Evolutionary conservation across 345 rosid genomes (phyloP).

Genomic region (Psidium guajava): DNA sequence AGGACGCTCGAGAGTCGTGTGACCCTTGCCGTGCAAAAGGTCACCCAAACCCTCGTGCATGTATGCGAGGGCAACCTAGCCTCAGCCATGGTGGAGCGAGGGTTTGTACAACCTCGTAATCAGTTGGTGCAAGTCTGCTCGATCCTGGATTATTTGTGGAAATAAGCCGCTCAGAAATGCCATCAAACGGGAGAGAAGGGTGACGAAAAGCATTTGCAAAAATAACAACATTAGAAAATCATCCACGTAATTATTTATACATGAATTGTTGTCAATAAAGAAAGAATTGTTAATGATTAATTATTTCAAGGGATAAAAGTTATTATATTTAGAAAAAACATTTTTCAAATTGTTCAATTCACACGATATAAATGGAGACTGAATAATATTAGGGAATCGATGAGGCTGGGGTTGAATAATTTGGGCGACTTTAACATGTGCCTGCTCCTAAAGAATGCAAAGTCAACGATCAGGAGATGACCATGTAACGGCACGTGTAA

Average conservation of each 20-base stretch:
- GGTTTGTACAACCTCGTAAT: background rate
- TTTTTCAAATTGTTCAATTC: background rate
- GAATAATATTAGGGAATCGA: background rate
- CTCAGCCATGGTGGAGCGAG: background rate
- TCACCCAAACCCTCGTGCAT: background rate
- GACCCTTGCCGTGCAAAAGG: background rate
- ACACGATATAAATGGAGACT: background rate
- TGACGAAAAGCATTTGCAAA: background rate
- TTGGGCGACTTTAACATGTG: background rate
- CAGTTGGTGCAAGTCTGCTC: accelerated
- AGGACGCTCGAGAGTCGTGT: background rate
- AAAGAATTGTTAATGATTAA: background rate
- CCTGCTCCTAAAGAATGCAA: background rate
- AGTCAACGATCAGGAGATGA: background rate
- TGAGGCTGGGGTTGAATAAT: background rate
- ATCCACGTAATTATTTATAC: too few relatives aligned
- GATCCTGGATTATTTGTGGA: background rate
- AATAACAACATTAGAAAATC: background rate
- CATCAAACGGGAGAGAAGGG: background rate
- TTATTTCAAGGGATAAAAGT: background rate
- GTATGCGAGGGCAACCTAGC: background rate
- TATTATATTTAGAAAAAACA: background rate
- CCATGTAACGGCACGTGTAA: background rate
- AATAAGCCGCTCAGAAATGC: background rate
- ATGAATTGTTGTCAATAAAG: background rate